These are phyloP conservation scores for Microstegium vimineum DNA, from an alignment of 176 grass and related monocot species.

Conservation along the genomic window DNA sequence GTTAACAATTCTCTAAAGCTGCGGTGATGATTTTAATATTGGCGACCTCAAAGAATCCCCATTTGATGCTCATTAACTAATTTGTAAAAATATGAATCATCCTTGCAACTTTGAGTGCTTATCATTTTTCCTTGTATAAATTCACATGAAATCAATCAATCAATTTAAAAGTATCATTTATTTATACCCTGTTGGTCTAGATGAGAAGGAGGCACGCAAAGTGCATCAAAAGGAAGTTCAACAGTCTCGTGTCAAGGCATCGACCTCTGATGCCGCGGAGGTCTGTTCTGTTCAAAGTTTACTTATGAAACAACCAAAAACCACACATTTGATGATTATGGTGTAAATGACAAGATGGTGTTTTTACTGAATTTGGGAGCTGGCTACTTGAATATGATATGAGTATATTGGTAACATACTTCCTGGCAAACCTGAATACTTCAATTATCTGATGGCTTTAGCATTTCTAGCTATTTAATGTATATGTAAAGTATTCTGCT, in stretches of 20 bases:
- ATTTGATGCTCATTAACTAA: not conserved
- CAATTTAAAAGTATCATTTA: not conserved
- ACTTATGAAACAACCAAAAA: not conserved
- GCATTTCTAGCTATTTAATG: not conserved
- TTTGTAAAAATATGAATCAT: slow-evolving; percentile 14
- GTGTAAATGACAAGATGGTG: not conserved
- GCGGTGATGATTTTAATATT: not conserved
- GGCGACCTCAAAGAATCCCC: not conserved
- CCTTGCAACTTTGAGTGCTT: not conserved
- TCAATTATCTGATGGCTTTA: not conserved
- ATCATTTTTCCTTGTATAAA: not conserved
- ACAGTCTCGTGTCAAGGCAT: slow-evolving; percentile 27
- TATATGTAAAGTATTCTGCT: not conserved
- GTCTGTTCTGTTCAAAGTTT: slow-evolving; percentile 25
- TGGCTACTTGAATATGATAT: slow-evolving; percentile 1
- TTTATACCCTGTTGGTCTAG: slow-evolving; percentile 34
- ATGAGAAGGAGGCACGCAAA: slow-evolving; percentile 37
- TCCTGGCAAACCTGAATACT: not conserved
- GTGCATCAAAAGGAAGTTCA: slow-evolving; percentile 42
- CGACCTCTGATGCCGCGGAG: slow-evolving; percentile 26
- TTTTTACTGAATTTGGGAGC: not conserved
- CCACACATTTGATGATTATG: not conserved
- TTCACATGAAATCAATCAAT: not conserved
- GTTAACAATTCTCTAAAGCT: not conserved
- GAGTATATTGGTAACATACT: not conserved